Base-by-base conservation (phyloP, 1,139 yeast genomes). In the Geotrichum macrosporum region DNA sequence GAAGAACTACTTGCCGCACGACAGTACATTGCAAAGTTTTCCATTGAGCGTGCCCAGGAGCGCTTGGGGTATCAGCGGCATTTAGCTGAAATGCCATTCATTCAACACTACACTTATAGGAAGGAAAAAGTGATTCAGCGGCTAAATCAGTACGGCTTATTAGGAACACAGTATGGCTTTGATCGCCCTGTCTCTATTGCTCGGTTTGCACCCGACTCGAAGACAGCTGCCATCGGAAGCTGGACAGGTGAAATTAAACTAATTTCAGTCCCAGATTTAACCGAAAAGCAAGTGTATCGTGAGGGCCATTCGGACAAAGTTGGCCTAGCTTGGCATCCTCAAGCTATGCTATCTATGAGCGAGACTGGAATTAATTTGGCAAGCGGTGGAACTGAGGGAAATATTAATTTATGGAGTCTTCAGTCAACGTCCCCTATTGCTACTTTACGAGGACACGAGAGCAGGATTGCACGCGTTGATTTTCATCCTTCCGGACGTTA, bases 241-340 rank as follows among this genome's bases (percentile, higher is more conserved):
- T 89, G 97, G 96, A 78, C 82, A 50, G 97, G 97, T 3, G 73
- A 74, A 16, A 57, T 87, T 3, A 75, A 74, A 51, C 50, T 85
- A 2, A 48, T 85, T 26, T 64, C 72, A 38, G 57, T 64, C 1
- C 61, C 63, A 0, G 64, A 71, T 22, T 64, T 84, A 39, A 64
- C 66, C 29, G 53, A 67, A 10, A 42, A 57, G 16, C 50, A 55
- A 19, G 53, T 59, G 21, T 65, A 64, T 62, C 57, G 68, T 9
- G 46, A 53, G 2, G 81, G 79, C 1, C 80, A 76, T 55, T 63
- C 52, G 3, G 94, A 85, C 45, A 85, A 84, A 58, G 73, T 82
- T 2, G 77, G 86, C 0, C 36, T 87, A 1, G 83, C 78, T 49
- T 86, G 95, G 94, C 64, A 70, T 47, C 73, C 74, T 0, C 44